A percentile compares a stretch with the other conserved stretches of the same genome.
These are phyloP conservation scores for Catharanthus roseus DNA, from an alignment of 257 asterid genomes.

Conservation along the genomic window DNA sequence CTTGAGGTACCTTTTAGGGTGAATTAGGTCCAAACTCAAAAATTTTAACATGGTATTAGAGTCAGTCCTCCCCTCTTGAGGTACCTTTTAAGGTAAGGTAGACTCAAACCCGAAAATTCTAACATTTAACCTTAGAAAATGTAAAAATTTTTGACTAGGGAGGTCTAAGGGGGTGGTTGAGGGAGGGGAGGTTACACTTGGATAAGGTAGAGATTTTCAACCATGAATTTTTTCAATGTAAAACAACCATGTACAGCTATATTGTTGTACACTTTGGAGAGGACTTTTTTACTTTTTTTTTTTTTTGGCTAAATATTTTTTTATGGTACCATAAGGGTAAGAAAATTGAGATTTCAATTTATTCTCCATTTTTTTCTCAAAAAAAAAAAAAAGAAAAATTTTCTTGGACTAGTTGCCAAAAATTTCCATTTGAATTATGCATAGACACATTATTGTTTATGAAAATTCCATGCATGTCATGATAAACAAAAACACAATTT, in stretches of 20 bases:
- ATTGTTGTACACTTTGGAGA: background rate
- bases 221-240: background rate
- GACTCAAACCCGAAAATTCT: too few relatives aligned
- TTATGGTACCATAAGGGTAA: background rate
- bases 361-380: background rate
- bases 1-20: too few relatives aligned
- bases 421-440: background rate
- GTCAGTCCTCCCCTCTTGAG: too few relatives aligned
- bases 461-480: constrained; percentile 1
- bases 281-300: too few relatives aligned
- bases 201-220: background rate
- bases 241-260: constrained; percentile 5
- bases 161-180: background rate
- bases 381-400: too few relatives aligned
- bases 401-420: background rate
- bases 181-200: background rate
- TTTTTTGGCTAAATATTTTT: background rate
- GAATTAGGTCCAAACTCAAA: too few relatives aligned
- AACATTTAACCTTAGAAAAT: constrained; percentile 2
- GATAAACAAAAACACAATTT: constrained; percentile 6
- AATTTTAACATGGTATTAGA: too few relatives aligned
- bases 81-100: too few relatives aligned
- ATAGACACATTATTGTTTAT: background rate
- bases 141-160: background rate
- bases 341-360: background rate